Conservation (phyloP, 805 yeast genomes). For the Kluyveromyces nonfermentans region DNA sequence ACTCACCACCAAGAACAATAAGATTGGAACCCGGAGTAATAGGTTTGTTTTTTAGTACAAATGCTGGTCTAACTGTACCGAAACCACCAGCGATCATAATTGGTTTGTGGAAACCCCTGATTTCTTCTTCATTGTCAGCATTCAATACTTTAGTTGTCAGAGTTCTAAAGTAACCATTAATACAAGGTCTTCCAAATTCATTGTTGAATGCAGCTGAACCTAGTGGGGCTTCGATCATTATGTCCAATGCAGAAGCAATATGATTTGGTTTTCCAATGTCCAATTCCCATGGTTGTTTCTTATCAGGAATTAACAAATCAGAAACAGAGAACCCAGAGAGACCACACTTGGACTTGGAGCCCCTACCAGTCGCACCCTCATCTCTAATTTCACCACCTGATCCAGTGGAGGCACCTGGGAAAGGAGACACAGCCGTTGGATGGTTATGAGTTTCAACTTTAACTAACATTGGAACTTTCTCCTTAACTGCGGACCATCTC, state of each 20-base stretch:
- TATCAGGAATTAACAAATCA: conserved; percentile 77
- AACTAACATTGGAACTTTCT: conserved; percentile 77
- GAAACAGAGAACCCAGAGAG: conserved; percentile 87
- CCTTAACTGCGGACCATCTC: conserved; percentile 66
- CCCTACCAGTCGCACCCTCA: conserved; percentile 99
- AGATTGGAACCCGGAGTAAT: conserved; percentile 88
- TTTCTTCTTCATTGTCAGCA: conserved; percentile 52
- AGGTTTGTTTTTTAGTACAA: conserved; percentile 77
- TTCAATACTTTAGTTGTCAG: conserved; percentile 70
- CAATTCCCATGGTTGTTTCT: conserved; percentile 91
- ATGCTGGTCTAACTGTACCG: conserved; percentile 91
- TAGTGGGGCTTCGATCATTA: conserved; percentile 94
- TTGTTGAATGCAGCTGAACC: conserved; percentile 98
- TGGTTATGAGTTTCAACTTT: conserved; percentile 99
- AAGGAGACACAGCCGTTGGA: conserved; percentile 98
- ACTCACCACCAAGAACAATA: conserved; percentile 94
- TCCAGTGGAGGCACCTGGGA: conserved; percentile 99
- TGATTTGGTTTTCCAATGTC: conserved; percentile 86
- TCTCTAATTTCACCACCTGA: conserved; percentile 99
- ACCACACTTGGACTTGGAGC: conserved; percentile 95
- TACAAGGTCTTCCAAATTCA: conserved; percentile 97
- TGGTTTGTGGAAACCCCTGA: conserved; percentile 97
- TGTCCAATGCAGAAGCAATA: conserved; percentile 85
- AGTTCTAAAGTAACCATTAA: conserved; percentile 93
- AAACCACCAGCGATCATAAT: conserved; percentile 99